Evolutionary conservation across 345 rosid genomes (phyloP), one percentile per base, ranked within the genome.

Genomic region (Odontarrhena argentea): DNA sequence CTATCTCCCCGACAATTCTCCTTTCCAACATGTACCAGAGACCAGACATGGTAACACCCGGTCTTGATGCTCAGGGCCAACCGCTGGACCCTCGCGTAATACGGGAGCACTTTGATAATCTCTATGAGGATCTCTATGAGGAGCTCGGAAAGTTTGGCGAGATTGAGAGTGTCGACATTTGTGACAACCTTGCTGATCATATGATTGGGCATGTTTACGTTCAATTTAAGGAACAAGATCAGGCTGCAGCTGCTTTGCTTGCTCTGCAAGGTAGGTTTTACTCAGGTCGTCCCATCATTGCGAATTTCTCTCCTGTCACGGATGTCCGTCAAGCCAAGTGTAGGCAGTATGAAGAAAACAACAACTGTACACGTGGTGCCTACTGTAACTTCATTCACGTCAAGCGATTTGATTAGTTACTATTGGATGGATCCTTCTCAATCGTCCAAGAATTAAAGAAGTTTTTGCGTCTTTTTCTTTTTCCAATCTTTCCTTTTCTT

Each of bases 301-400:
- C 87, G 3, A 96, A 92, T 71, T 92, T 92, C 69, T 92, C 98
- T 1, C 98, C 96, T 0, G 96, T 92, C 26, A 92, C 96, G 1
- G 96, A 92, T 69, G 87, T 92, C 50, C 89, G 92, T 1, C 92
- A 89, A 66, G 98, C 96, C 4, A 92, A 96, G 0, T 92, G 98
- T 60, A 48, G 96, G 63, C 96, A 87, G 77, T 89, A 36, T 52
- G 98, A 92, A 80, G 96, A 89, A 74, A 81, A 89, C 52, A 85
- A 70, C 68, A 18, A 18, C 22, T 92, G 98, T 63, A 87, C 87
- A 76, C 89, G 97, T 1, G 94, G 97, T 6, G 94, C 94, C 3
- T 88, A 88, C 58, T 91, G 97, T 60, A 88, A 91, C 71, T 91
- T 91, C 61, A 87, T 91, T 96, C 96, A 88, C 35, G 88, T 91